Evolutionary conservation across 345 rosid genomes (phyloP).

Genomic region (Dipteronia sinensis): DNA sequence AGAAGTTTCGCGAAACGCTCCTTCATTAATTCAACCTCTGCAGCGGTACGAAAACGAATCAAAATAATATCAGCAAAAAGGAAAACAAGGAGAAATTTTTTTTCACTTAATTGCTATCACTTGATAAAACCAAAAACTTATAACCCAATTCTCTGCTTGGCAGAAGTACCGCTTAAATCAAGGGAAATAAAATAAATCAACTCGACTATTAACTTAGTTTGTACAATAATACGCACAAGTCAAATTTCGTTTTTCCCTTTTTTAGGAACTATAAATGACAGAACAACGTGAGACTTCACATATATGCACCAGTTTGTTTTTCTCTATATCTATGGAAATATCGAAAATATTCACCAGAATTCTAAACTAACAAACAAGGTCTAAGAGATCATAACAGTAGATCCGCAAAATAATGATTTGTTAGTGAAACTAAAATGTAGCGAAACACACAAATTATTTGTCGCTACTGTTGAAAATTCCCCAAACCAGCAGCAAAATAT

Average conservation of each 20-base stretch:
- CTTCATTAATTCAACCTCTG: conserved; percentile 50
- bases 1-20: conserved; percentile 52
- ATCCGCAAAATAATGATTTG: no score
- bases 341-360: not conserved
- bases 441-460: not conserved
- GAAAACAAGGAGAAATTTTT: not conserved
- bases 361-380: no score
- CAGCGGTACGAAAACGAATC: conserved; percentile 9
- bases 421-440: not conserved
- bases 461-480: not conserved
- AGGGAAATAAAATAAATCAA: not conserved
- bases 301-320: not conserved
- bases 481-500: not conserved
- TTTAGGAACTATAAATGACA: not conserved
- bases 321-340: not conserved
- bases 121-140: not conserved
- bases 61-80: not conserved
- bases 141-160: not conserved
- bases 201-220: not conserved
- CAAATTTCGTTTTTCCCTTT: not conserved
- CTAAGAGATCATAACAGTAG: no score
- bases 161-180: not conserved
- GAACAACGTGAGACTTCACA: not conserved
- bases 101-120: not conserved
- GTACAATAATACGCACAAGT: not conserved